Percentiles rank a stretch among this genome's conserved stretches.
phyloP scores from a whole-genome alignment of 768 basidiomycete genomes.

The Rhizopogon rudus region DNA sequence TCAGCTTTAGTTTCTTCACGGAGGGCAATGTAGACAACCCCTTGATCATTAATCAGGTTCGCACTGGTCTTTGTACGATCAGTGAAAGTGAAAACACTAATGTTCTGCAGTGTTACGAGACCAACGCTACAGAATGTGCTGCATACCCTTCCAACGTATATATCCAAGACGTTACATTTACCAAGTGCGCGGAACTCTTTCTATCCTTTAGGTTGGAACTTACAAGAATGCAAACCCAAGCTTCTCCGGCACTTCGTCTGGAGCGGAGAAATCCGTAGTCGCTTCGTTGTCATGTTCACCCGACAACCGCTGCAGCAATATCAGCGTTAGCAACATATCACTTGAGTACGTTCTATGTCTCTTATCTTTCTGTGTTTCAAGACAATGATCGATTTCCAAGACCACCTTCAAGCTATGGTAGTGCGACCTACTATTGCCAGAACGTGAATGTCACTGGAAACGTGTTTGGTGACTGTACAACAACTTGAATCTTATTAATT shows the following conservation, averaged over 20 bases:
- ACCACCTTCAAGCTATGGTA: slow-evolving; percentile 36
- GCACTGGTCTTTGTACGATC: background rate
- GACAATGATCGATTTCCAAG: background rate
- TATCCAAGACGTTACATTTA: slow-evolving; percentile 38
- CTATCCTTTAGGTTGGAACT: slow-evolving; percentile 3
- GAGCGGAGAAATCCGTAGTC: slow-evolving; percentile 32
- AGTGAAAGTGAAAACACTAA: background rate
- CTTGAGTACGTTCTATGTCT: slow-evolving; percentile 33
- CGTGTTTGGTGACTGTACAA: slow-evolving; percentile 33
- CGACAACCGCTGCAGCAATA: slow-evolving; percentile 35
- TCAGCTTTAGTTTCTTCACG: slow-evolving; percentile 20
- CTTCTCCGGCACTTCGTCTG: slow-evolving; percentile 39
- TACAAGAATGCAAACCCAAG: slow-evolving; percentile 23
- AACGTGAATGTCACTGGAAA: slow-evolving; percentile 46
- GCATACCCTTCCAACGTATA: slow-evolving; percentile 31
- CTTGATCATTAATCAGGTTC: slow-evolving; percentile 33
- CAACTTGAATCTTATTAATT: slow-evolving; percentile 6
- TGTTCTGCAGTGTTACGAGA: slow-evolving; percentile 30
- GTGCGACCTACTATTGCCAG: slow-evolving; percentile 45
- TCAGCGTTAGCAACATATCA: slow-evolving; percentile 41
- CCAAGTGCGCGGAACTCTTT: slow-evolving; percentile 14
- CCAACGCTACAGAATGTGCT: slow-evolving; percentile 28
- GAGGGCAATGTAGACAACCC: slow-evolving; percentile 38
- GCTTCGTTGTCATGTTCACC: slow-evolving; percentile 38
- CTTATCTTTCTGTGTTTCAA: background rate